Percentiles rank a stretch among this genome's conserved stretches.
These are phyloP conservation scores for Mucor indicus DNA, from an alignment of 371 early-diverging fungal genomes.

Conservation along the genomic window DNA sequence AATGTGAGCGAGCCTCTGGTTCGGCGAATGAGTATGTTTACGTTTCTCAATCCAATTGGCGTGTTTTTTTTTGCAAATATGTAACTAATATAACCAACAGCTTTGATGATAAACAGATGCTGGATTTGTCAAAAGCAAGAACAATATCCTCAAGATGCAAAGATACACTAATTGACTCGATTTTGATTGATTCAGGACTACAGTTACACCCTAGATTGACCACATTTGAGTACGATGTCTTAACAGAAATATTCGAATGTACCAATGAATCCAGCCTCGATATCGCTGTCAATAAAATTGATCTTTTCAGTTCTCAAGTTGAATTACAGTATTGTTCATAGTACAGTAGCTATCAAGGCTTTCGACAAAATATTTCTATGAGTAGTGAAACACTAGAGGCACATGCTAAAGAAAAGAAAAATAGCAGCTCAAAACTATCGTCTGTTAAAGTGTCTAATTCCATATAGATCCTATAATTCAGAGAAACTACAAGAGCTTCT, in stretches of 20 bases:
- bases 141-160: slow-evolving; percentile 10
- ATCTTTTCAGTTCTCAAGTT: slow-evolving; percentile 9
- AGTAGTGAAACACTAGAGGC: slow-evolving; percentile 2
- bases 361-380: slow-evolving; percentile 8
- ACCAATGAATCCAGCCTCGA: background rate
- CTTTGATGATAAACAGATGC: slow-evolving; percentile 6
- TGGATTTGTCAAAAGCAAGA: slow-evolving; percentile 9
- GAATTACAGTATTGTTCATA: slow-evolving; percentile 13
- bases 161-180: slow-evolving; percentile 11
- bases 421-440: slow-evolving; percentile 6
- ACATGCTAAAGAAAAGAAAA: slow-evolving; percentile 1
- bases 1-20: too few species aligned
- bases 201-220: slow-evolving; percentile 10
- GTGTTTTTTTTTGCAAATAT: too few species aligned
- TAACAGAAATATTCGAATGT: slow-evolving; percentile 3
- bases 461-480: slow-evolving; percentile 3
- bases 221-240: slow-evolving; percentile 8
- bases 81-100: too few species aligned
- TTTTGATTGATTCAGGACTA: slow-evolving; percentile 11
- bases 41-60: too few species aligned
- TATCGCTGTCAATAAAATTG: slow-evolving; percentile 5
- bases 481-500: background rate
- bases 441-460: slow-evolving; percentile 7
- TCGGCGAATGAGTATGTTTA: too few species aligned
- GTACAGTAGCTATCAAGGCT: slow-evolving; percentile 6